Base-by-base conservation (phyloP, 371 early-diverging fungal genomes). In the Mortierella polycephala region DNA sequence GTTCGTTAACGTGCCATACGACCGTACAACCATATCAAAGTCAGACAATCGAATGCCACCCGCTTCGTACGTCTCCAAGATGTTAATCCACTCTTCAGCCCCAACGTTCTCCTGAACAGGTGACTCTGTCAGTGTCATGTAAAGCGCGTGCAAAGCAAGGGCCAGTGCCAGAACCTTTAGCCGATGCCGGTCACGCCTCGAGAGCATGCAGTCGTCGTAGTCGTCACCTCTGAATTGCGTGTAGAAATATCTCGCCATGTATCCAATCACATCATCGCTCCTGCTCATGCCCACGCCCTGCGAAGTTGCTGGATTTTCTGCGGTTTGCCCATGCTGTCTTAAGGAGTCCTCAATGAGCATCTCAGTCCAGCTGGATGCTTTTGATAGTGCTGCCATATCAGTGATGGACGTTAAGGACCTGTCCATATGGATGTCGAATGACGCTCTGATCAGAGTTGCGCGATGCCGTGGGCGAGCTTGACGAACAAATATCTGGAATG, bases 91-190 rank as follows among this genome's bases (percentile, higher is more conserved):
- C 11, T 59, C 66, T 0, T 65, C 66, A 10, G 14, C 47, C 10
- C 39, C 50, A 1, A 45, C 40, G 21, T 40, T 49, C n/a, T 56
- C 42, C 8, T n/a, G 30, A 12, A 42, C 55, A 1, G 67, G 30
- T 7, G 67, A 51, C 9, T 20, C 41, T 8, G 67, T 65, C 1
- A 64, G 69, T 10, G 63, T 44, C 10, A 58, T 18, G 18, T 77
- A 77, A 1, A 77, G 64, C 21, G 79, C 57, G 41, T 77, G 79
- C 20, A 77, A 37, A 11, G 62, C 69, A 6, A 71, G 60, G 1
- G 55, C 63, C 5, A 77, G 51, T 0, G 57, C 62, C 16, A 60
- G 42, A 6, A 53, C 62, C 20, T 41, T 62, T 7, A 60, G 54
- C 21, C n/a, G 55, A 61, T 20, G 10, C 11, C 57, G 44, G 37